Evolutionary conservation across 495 filamentous ascomycete species (phyloP), one percentile per base, ranked within the genome.

Genomic region (Penicillium waksmanii): DNA sequence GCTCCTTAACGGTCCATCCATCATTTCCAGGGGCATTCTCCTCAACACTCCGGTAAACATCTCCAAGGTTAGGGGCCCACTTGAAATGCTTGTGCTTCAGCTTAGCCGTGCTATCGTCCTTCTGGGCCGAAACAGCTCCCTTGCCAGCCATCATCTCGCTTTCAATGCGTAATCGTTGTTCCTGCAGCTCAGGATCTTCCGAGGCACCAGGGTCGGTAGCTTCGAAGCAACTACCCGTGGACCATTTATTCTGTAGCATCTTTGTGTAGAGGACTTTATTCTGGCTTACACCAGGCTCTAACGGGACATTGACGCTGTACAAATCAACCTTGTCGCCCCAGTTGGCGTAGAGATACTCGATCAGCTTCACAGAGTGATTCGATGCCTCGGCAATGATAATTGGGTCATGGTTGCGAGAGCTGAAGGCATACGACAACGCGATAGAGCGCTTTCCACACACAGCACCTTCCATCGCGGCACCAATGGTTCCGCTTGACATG

Each of bases 401-500:
- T 11, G 91, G 85, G 63, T 96, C 90, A 68, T 97, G 90, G 56
- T 88, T 86, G 17, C 89, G 79, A 23, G 84, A 86, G 66, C 89
- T 92, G 75, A 96, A 97, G 3, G 93, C 95, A 67, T 91, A 98
- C 11, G 84, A 89, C 27, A 98, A 72, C 3, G 95, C 95, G 56
- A 98, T 89, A 7, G 91, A 82, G 53, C 82, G 86, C 53, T 84
- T 84, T 35, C 83, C 85, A 65, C 91, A 96, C 0, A 92, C 83
- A n/a, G 95, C 93, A 10, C 89, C 94, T 75, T 98, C 95, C 73
- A 98, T 82, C 0, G 95, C 95, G 1, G 87, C 95, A 17, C 95
- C 95, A 49, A 98, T 77, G 0, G 95, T 98, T 19, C 95, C 95
- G 43, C 87, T 91, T 40, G 87, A 91, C 53, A 98, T 76, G n/a